Base-by-base conservation (phyloP, 345 rosid genomes). In the Cochlearia excelsa region DNA sequence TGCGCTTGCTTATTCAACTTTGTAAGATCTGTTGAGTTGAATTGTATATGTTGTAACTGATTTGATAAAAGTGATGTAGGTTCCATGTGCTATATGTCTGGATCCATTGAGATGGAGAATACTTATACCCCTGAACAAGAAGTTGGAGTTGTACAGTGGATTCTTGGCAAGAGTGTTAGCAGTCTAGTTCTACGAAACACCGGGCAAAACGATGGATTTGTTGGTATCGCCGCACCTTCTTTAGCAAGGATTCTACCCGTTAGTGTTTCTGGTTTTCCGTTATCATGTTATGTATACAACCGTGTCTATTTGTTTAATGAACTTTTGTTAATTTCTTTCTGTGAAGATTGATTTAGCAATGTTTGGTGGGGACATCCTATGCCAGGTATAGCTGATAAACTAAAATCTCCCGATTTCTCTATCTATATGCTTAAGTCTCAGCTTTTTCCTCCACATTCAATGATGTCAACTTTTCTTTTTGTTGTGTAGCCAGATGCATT, bases 201-300 rank as follows among this genome's bases (percentile, higher is more conserved):
- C 6, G 96, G 95, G 46, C 54, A 78, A 28, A 72, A 7, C 46
- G 96, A 87, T 72, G 99, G 96, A 30, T 94, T 87, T 79, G 84
- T 87, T 40, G 96, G 99, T 70, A 76, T 94, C 8, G 95, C 95
- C 56, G 95, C 99, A 34, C 96, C 99, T 73, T 90, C 87, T 69
- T 81, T 87, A 65, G 92, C 96, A 49, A 90, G 96, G 82, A 84
- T 94, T 69, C 90, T 94, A 48, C 99, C 99, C 55, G 99, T 94
- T 69, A 53, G 94, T 85, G 61, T 60, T 76, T 56, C 67, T 61
- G 39, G 8, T 55, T 41, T 39, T 7, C 43, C n/a, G 3, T 7
- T 37, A 8, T 6, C 40, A 37, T 37, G 11, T 51, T 30, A 8
- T 40, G 27, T 59, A 2, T 47, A 37, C 7, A 6, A 2, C 40